Evolutionary conservation across 345 rosid species (phyloP), one percentile per base, ranked within the genome.

Genomic region (Aquilaria sinensis): DNA sequence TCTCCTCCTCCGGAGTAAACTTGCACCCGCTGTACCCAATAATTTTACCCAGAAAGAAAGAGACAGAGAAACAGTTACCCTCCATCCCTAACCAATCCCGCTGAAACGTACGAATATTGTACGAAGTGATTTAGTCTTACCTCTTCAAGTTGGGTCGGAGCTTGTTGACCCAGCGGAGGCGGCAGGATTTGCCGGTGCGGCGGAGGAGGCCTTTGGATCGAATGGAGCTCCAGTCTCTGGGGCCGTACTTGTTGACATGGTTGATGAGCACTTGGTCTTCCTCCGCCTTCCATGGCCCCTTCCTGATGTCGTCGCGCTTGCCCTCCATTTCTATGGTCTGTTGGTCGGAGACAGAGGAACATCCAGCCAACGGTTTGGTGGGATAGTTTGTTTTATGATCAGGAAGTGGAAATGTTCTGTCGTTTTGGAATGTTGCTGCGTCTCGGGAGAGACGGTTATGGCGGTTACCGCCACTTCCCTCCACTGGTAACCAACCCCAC

Each of bases 171-270:
- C 97, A 90, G 59, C 99, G 96, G 69, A 90, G 97, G 58, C 96
- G 99, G 54, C 99, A 86, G 3, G 97, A 90, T 75, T 94, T 88
- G 43, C 99, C 97, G 41, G 95, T 94, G 37, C 99, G 72, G 12
- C 75, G 88, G 56, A 90, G 73, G 54, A 88, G 87, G 31, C 96
- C 97, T 82, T 94, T 94, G 99, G 97, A 86, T 88, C 92, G 95
- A 86, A 90, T 86, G 88, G 97, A 90, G 95, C 97, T 90, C 99
- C 97, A 94, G 71, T 90, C 99, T 12, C 95, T 81, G 53, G 97
- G 89, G 9, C 99, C 97, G 34, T 85, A 81, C 61, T 70, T 75
- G 58, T 72, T 82, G 2, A 94, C 97, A 30, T 86, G 97, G 75
- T 74, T 86, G 31, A 81, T 73, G 2, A 94, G 70, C 2, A 90